Evolutionary conservation across 169 alveolate species (phyloP).

Genomic region (Plasmodium knowlesi): DNA sequence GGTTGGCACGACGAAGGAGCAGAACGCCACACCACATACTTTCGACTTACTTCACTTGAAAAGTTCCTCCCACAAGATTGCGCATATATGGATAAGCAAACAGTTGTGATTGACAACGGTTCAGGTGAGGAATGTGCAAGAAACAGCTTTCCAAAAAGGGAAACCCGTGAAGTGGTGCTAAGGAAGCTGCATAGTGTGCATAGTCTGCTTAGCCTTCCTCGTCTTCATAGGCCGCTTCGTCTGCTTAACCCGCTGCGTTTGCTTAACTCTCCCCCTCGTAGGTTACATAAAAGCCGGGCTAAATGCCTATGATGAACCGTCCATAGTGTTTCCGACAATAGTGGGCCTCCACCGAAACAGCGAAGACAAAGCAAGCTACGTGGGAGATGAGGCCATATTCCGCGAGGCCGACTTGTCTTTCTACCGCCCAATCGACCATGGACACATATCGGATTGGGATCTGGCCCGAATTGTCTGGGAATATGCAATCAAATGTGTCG

Average conservation of each 20-base stretch:
- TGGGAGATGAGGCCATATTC: conserved; percentile 77
- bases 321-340: conserved; percentile 53
- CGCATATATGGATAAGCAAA: conserved; percentile 49
- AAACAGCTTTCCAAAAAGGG: not conserved
- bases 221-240: not conserved
- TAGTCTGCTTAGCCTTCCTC: not conserved
- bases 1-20: not conserved
- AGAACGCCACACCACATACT: not conserved
- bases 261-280: not conserved
- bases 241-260: not conserved
- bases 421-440: conserved; percentile 80
- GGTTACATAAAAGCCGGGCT: conserved; percentile 68
- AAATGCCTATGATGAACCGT: conserved; percentile 10
- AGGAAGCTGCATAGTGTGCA: not conserved
- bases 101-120: conserved; percentile 67
- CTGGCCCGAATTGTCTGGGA: conserved; percentile 44
- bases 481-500: conserved; percentile 49
- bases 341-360: conserved; percentile 18
- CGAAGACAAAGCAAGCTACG: conserved; percentile 5
- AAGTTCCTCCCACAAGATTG: not conserved
- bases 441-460: conserved; percentile 66
- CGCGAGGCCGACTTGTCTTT: conserved; percentile 75
- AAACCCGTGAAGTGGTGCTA: not conserved
- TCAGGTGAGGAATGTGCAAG: conserved; percentile 30
- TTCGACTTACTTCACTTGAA: not conserved